Evolutionary conservation across 1,284 basidiomycete species (phyloP), one percentile per base, ranked within the genome.

Genomic region (Cryptococcus wingfieldii): DNA sequence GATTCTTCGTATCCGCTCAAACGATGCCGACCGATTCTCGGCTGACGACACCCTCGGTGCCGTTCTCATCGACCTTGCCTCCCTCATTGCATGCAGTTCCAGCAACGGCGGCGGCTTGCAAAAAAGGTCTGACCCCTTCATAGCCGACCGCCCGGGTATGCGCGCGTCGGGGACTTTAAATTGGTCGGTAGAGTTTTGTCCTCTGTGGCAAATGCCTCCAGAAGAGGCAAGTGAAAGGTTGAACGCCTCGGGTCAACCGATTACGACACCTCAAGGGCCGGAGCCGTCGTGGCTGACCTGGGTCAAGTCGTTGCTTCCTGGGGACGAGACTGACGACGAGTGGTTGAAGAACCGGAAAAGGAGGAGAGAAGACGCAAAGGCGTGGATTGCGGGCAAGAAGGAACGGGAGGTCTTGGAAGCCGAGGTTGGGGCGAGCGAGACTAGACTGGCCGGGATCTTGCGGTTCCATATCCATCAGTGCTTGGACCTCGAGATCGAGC

Each of bases 21-120:
- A 67, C 67, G 79, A 80, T 54, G 71, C 75, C 31, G 79, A 80
- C 58, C 62, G 78, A 4, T 77, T 78, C 58, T 77, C 76, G 13
- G 64, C 75, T 5, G 79, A 80, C 60, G 79, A 80, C 55, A 63
- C 74, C 4, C 61, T 80, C 18, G 79, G 79, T 1, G 53, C 72
- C 0, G 72, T 79, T 23, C 74, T 78, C 47, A 63, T 78, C 16
- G 74, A 79, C 47, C 59, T 79, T 10, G 65, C 70, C 2, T 71
- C 74, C 9, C 53, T 79, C 19, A 66, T 79, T 14, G 74, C 74
- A 42, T 64, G 42, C 53, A 43, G 48, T 23, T 54, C 27, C 38
- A 31, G 56, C 53, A 38, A 62, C 39, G 19, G 56, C 57, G 38
- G 60, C 31, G 34, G 34, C 7, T 59, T 72, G 53, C 45, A 67